These are phyloP conservation scores for Camellia granthamiana DNA, from an alignment of 148 eudicot species.

Conservation along the genomic window DNA sequence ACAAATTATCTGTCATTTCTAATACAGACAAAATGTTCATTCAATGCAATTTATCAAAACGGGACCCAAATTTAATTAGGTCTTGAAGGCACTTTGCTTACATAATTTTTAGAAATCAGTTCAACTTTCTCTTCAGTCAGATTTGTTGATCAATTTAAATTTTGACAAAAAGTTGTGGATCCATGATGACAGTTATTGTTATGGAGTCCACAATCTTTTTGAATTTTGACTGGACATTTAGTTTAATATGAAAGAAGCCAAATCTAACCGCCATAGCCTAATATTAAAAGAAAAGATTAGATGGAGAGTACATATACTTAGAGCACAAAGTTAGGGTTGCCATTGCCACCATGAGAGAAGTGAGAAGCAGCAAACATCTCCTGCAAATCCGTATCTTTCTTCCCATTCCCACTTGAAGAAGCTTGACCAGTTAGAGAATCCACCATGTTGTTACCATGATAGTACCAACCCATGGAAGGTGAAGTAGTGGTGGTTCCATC, in stretches of 20 bases:
- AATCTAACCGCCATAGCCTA: background rate
- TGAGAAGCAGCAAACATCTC: slow-evolving; percentile 49
- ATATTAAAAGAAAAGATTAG: background rate
- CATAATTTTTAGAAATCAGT: too few species aligned
- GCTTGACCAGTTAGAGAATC: background rate
- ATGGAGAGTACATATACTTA: background rate
- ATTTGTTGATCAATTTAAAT: too few species aligned
- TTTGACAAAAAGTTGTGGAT: too few species aligned
- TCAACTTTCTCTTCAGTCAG: too few species aligned
- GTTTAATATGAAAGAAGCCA: too few species aligned
- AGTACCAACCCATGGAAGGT: background rate
- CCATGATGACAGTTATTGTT: too few species aligned
- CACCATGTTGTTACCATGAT: slow-evolving; percentile 14
- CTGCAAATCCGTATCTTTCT: slow-evolving; percentile 55
- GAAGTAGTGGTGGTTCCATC: slow-evolving; percentile 24
- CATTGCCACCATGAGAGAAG: slow-evolving; percentile 15
- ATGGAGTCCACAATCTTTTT: too few species aligned
- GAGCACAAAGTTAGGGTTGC: background rate
- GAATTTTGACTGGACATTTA: too few species aligned
- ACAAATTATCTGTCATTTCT: slow-evolving; percentile 8
- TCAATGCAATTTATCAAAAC: background rate
- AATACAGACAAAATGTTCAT: background rate
- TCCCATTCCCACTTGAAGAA: slow-evolving; percentile 13
- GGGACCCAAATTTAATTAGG: too few species aligned
- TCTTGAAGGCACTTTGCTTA: too few species aligned